Percentiles rank a stretch among this genome's conserved stretches.
Evolutionary conservation across 2,329 filamentous ascomycete species (phyloP).

Genomic region (Amylocarpus encephaloides): DNA sequence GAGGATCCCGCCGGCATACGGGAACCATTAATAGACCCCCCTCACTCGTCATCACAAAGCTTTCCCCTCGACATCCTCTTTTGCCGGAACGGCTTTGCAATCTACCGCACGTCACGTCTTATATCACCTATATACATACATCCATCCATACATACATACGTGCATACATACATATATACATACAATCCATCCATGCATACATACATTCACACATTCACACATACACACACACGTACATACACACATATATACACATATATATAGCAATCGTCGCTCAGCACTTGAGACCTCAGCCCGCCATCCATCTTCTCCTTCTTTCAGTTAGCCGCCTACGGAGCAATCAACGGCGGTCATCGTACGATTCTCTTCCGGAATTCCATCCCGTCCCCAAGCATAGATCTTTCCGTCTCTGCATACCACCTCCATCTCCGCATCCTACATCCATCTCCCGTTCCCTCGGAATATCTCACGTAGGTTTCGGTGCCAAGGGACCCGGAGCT

Average conservation of each 20-base stretch:
- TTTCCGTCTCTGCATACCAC: background rate
- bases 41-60: background rate
- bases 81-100: background rate
- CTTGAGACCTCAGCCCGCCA: too few species aligned
- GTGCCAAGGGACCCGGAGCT: background rate
- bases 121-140: background rate
- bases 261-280: background rate
- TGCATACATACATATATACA: too few species aligned
- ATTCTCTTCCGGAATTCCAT: background rate
- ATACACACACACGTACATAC: background rate
- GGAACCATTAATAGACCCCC: conserved; percentile 1
- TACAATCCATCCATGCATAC: background rate
- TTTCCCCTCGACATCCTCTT: background rate
- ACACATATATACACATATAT: background rate
- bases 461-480: background rate
- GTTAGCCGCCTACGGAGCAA: background rate
- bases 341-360: background rate
- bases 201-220: background rate
- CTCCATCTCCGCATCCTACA: too few species aligned
- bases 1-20: background rate
- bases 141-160: too few species aligned
- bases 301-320: background rate
- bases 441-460: background rate
- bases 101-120: background rate
- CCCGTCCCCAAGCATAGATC: too few species aligned